phyloP scores from a whole-genome alignment of 2,329 filamentous ascomycete genomes.

The Paramyrothecium sp. region DNA sequence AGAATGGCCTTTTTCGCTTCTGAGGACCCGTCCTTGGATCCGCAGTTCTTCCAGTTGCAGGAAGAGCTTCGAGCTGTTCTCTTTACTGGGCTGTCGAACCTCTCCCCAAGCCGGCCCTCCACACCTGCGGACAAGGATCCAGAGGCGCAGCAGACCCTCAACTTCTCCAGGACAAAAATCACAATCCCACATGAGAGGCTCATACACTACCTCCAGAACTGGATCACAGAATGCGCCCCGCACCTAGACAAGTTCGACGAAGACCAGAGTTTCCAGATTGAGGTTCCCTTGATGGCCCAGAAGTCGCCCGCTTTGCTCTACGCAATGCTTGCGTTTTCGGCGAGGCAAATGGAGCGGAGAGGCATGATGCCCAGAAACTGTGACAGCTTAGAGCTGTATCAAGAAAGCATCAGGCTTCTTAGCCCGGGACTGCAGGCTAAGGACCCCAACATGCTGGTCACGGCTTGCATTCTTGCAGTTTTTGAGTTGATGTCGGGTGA shows the following conservation, averaged over 20 bases:
- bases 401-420: constrained; percentile 46
- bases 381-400: constrained; percentile 52
- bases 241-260: constrained; percentile 55
- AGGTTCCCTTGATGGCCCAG: constrained; percentile 47
- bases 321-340: constrained; percentile 52
- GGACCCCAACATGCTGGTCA: constrained; percentile 43
- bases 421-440: constrained; percentile 39
- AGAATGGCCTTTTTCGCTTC: constrained; percentile 17
- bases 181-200: constrained; percentile 17
- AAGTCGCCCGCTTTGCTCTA: constrained; percentile 43
- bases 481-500: constrained; percentile 48
- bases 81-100: constrained; percentile 28
- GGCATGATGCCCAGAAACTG: constrained; percentile 44
- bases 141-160: constrained; percentile 16
- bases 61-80: constrained; percentile 41
- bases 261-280: constrained; percentile 48
- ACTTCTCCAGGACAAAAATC: constrained; percentile 24
- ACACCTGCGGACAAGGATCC: constrained; percentile 17
- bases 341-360: constrained; percentile 49
- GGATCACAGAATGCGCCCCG: constrained; percentile 49
- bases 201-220: constrained; percentile 42
- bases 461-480: constrained; percentile 44
- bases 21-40: constrained; percentile 32
- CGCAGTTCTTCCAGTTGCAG: constrained; percentile 41
- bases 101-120: constrained; percentile 23